A percentile compares a stretch with the other conserved stretches of the same genome.
Evolutionary conservation across 2,329 filamentous ascomycete genomes (phyloP).

Genomic region (Albophoma yamanashiensis): DNA sequence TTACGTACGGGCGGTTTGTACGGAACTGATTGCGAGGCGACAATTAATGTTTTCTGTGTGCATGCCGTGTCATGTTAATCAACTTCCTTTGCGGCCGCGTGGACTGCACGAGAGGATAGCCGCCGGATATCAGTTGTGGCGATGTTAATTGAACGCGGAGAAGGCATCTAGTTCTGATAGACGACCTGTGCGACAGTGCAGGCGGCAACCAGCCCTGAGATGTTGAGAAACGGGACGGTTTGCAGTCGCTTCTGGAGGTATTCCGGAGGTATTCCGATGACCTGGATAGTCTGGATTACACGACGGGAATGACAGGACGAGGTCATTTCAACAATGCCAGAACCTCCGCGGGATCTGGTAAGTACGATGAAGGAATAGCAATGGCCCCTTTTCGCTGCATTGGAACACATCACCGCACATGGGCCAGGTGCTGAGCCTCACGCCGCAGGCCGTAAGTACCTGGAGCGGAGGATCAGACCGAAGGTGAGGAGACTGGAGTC

Average conservation of each 20-base stretch:
- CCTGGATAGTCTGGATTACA: too few species aligned
- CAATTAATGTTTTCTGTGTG: background rate
- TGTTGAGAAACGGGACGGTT: background rate
- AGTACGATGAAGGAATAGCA: too few species aligned
- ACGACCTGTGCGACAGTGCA: background rate
- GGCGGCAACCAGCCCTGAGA: background rate
- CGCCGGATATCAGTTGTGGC: background rate
- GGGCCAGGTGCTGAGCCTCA: background rate
- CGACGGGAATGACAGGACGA: background rate
- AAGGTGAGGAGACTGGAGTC: background rate
- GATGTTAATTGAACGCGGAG: background rate
- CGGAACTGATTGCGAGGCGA: background rate
- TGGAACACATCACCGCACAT: background rate
- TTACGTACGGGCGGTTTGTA: background rate
- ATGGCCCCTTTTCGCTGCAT: too few species aligned
- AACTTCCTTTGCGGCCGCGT: background rate
- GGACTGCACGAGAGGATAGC: background rate
- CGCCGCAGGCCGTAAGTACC: background rate
- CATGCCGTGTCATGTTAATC: background rate
- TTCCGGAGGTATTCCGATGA: too few species aligned
- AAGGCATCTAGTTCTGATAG: background rate
- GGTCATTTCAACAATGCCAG: background rate
- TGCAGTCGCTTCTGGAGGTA: background rate
- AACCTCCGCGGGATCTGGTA: background rate
- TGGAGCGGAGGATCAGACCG: background rate